phyloP scores from a whole-genome alignment of 2,329 filamentous ascomycete species.

The Arthrinium puccinioides region DNA sequence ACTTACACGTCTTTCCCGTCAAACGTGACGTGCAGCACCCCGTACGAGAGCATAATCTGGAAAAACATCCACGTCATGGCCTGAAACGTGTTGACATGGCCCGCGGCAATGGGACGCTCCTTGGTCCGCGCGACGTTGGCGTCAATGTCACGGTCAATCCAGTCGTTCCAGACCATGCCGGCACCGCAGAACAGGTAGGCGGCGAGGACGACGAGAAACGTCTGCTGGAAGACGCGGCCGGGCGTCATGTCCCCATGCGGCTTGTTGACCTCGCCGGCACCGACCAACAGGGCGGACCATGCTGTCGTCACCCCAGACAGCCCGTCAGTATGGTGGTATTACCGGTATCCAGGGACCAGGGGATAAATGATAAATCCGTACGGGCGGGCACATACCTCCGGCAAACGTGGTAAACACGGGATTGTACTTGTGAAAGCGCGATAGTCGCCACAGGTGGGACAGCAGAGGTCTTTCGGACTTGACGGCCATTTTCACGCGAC shows the following conservation, averaged over 20 bases:
- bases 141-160: conserved; percentile 20
- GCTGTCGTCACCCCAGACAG: too few species aligned
- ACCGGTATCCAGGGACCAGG: too few species aligned
- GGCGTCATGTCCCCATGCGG: background rate
- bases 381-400: background rate
- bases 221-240: conserved; percentile 12
- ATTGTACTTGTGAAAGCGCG: conserved; percentile 1
- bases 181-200: conserved; percentile 19
- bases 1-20: background rate
- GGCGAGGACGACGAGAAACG: conserved; percentile 13
- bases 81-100: conserved; percentile 13
- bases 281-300: too few species aligned
- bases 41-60: background rate
- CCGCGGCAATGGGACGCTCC: conserved; percentile 16
- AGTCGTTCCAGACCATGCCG: conserved; percentile 24
- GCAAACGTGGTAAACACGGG: background rate
- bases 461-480: too few species aligned
- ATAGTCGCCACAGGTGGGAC: too few species aligned
- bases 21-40: background rate
- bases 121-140: conserved; percentile 19
- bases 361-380: background rate
- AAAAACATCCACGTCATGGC: conserved; percentile 8
- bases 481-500: too few species aligned
- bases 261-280: too few species aligned
- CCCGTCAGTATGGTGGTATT: too few species aligned